Conservation (phyloP, 805 yeast species). For the Kluyveromyces siamensis region DNA sequence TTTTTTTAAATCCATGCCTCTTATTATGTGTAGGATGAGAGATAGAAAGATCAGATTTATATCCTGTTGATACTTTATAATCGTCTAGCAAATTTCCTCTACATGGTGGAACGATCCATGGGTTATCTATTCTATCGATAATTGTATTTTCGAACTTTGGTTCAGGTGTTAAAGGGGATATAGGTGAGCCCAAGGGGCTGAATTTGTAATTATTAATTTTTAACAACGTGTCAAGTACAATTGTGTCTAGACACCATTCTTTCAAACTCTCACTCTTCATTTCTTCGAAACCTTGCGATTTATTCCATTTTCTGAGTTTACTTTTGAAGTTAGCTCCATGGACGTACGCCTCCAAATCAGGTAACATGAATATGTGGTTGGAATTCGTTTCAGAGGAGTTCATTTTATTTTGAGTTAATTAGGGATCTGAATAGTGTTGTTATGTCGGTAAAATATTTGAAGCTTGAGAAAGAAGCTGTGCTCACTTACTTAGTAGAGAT, state of each 20-base stretch:
- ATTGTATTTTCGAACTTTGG: too few relatives aligned
- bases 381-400: not conserved
- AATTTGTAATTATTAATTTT: not conserved
- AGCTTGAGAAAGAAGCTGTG: too few relatives aligned
- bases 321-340: slow-evolving; percentile 1
- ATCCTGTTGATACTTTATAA: not conserved
- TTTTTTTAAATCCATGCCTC: not conserved
- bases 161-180: slow-evolving; percentile 1
- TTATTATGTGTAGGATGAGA: not conserved
- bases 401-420: too few relatives aligned
- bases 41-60: not conserved
- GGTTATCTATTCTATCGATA: not conserved
- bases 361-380: not conserved
- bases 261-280: not conserved
- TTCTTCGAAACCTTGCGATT: slow-evolving; percentile 1
- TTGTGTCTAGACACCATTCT: slow-evolving; percentile 3
- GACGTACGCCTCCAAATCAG: slow-evolving; percentile 2
- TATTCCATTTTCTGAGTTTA: not conserved
- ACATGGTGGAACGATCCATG: slow-evolving; percentile 1
- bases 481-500: too few relatives aligned
- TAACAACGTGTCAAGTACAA: not conserved
- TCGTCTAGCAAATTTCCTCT: slow-evolving; percentile 2
- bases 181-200: not conserved
- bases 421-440: not conserved
- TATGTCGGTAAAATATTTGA: not conserved